These are phyloP conservation scores for Gentiana dahurica DNA, from an alignment of 257 asterid species.

Conservation along the genomic window DNA sequence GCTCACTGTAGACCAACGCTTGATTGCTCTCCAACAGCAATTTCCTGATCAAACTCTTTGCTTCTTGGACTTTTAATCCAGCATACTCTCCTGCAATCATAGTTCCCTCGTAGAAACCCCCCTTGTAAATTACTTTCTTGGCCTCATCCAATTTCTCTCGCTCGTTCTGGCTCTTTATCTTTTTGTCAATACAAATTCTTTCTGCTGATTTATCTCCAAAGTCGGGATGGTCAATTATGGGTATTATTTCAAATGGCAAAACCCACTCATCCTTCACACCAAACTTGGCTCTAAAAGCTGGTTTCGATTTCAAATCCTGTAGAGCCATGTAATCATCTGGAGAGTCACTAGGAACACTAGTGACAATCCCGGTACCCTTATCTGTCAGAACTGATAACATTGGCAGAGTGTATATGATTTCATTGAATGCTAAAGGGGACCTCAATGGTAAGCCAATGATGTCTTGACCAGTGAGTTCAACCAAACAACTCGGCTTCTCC, in stretches of 20 bases:
- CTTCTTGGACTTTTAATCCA: constrained; percentile 83
- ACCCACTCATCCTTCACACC: constrained; percentile 95
- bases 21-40: constrained; percentile 54
- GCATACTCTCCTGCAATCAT: constrained; percentile 73
- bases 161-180: constrained; percentile 87
- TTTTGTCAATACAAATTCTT: constrained; percentile 71
- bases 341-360: constrained; percentile 95
- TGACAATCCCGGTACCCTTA: constrained; percentile 93
- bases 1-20: constrained; percentile 83
- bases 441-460: constrained; percentile 71
- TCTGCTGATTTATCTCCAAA: constrained; percentile 92
- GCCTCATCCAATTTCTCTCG: constrained; percentile 97
- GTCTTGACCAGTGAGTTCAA: constrained; percentile 84
- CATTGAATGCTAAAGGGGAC: constrained; percentile 70
- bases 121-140: constrained; percentile 78
- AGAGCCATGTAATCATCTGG: constrained; percentile 92
- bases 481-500: constrained; percentile 74
- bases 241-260: constrained; percentile 76
- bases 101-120: constrained; percentile 88
- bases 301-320: constrained; percentile 70
- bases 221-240: constrained; percentile 84
- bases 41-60: constrained; percentile 59
- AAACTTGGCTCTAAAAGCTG: constrained; percentile 74
- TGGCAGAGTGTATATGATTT: constrained; percentile 73
- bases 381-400: constrained; percentile 87